These are phyloP conservation scores for Grigorovia yakushimaensis DNA, from an alignment of 805 yeast genomes.

Conservation along the genomic window DNA sequence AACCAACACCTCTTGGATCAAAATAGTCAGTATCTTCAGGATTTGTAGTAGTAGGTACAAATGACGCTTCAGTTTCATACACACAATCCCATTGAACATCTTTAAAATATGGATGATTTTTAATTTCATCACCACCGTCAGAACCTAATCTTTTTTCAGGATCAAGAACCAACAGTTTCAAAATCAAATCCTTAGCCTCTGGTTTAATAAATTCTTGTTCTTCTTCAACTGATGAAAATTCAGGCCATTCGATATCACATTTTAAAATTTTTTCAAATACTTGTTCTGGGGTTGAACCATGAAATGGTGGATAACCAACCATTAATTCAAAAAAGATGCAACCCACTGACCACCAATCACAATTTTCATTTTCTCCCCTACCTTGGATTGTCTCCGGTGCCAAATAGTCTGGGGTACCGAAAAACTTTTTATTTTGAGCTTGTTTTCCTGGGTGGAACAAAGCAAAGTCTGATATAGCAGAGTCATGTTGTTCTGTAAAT, in stretches of 20 bases:
- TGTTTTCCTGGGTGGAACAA: slow-evolving; percentile 64
- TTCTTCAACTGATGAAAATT: slow-evolving; percentile 37
- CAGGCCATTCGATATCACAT: slow-evolving; percentile 80
- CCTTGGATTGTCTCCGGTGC: slow-evolving; percentile 95
- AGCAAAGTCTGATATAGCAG: slow-evolving; percentile 37
- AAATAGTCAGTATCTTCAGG: slow-evolving; percentile 89
- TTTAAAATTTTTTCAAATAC: slow-evolving; percentile 75
- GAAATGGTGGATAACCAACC: slow-evolving; percentile 93
- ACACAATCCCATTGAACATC: slow-evolving; percentile 67
- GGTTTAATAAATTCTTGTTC: slow-evolving; percentile 50
- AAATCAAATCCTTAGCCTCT: slow-evolving; percentile 67
- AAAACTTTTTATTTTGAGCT: slow-evolving; percentile 53
- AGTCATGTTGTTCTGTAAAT: neutral
- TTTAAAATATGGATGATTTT: slow-evolving; percentile 64
- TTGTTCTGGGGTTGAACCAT: slow-evolving; percentile 63
- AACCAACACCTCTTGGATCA: slow-evolving; percentile 79
- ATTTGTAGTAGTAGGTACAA: slow-evolving; percentile 67
- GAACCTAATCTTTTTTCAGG: slow-evolving; percentile 64
- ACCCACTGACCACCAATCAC: slow-evolving; percentile 93
- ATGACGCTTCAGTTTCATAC: slow-evolving; percentile 64
- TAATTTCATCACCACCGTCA: slow-evolving; percentile 74
- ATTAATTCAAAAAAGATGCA: slow-evolving; percentile 87
- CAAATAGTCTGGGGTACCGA: slow-evolving; percentile 95
- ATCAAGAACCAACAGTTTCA: slow-evolving; percentile 49
- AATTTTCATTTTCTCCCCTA: slow-evolving; percentile 61